Evolutionary conservation across 2,329 filamentous ascomycete species (phyloP), one percentile per base, ranked within the genome.

Genomic region (Cyanodermella asteris): DNA sequence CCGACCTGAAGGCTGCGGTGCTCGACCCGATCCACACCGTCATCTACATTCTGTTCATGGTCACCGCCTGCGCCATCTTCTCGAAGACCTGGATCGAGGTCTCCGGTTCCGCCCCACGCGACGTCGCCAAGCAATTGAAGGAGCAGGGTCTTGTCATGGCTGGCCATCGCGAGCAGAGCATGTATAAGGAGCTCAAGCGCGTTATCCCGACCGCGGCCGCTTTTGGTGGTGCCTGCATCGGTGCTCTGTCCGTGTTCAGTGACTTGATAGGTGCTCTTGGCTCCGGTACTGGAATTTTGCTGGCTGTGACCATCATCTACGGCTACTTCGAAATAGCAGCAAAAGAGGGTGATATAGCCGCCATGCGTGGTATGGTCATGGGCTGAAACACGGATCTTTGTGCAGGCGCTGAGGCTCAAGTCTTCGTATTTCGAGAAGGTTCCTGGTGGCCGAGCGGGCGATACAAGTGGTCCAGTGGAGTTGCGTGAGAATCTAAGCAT

Each of bases 61-160:
- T 97, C 30, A 75, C 80, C 42, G 90, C 90, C 38, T 97, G 87
- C 48, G 82, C 82, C 32, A 71, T 94, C 51, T 97, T 97, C 68
- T 93, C 82, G 55, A 97, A 97, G 77, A 97, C 90, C 27, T 97
- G 87, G 87, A 97, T 97, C 43, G 87, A 97, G 59, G 87, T 97
- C 37, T 94, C 87, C 19, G 90, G 87, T 45, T 93, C 84, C 35
- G 84, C 80, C 60, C 90, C 87, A 32, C 77, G 87, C 45, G 87
- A 97, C 47, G 90, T 97, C 38, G 87, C 87, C 44, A 97, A 97
- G 71, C 87, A 94, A 61, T 72, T 97, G 52, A 97, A 97, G 72
- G 90, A 97, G 46, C 87, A 97, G 59, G 87, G 87, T 49, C 73
- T 97, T 30, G 84, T 97, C 40, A 97, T 97, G 90, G 84, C 87